Evolutionary conservation across 2,329 filamentous ascomycete species (phyloP).

Genomic region (Fusarium poae): DNA sequence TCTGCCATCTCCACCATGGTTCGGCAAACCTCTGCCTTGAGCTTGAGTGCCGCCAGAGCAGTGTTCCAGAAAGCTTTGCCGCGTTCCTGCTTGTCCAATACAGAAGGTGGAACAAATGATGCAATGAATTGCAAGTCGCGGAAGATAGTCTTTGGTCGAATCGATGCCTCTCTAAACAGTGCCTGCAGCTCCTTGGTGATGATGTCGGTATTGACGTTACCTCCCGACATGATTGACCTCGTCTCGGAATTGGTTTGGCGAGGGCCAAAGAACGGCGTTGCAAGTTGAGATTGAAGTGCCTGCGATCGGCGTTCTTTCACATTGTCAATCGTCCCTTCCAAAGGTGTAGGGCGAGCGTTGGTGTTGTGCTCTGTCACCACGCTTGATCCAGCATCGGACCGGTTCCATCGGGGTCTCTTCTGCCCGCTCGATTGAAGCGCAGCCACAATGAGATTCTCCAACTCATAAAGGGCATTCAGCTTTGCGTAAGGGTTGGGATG

Average conservation of each 20-base stretch:
- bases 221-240: slow-evolving; percentile 63
- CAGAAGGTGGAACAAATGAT: slow-evolving; percentile 71
- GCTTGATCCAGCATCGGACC: slow-evolving; percentile 55
- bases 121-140: slow-evolving; percentile 83
- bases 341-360: slow-evolving; percentile 58
- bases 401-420: slow-evolving; percentile 54
- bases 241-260: slow-evolving; percentile 62
- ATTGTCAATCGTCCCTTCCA: slow-evolving; percentile 78
- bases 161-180: slow-evolving; percentile 74
- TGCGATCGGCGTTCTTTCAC: slow-evolving; percentile 76
- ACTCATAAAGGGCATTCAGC: slow-evolving; percentile 83
- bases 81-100: slow-evolving; percentile 72
- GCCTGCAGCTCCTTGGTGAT: slow-evolving; percentile 76
- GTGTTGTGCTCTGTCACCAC: slow-evolving; percentile 51
- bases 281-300: slow-evolving; percentile 52
- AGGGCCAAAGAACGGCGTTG: slow-evolving; percentile 52
- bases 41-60: slow-evolving; percentile 84
- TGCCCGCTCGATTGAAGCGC: slow-evolving; percentile 65
- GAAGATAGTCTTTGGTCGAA: slow-evolving; percentile 84
- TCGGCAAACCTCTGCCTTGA: slow-evolving; percentile 88
- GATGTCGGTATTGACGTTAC: slow-evolving; percentile 69
- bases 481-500: slow-evolving; percentile 91
- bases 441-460: slow-evolving; percentile 84
- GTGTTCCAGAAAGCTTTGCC: slow-evolving; percentile 92
- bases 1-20: slow-evolving; percentile 77